Evolutionary conservation across 345 rosid species (phyloP).

Genomic region (Eucalyptus polybractea): DNA sequence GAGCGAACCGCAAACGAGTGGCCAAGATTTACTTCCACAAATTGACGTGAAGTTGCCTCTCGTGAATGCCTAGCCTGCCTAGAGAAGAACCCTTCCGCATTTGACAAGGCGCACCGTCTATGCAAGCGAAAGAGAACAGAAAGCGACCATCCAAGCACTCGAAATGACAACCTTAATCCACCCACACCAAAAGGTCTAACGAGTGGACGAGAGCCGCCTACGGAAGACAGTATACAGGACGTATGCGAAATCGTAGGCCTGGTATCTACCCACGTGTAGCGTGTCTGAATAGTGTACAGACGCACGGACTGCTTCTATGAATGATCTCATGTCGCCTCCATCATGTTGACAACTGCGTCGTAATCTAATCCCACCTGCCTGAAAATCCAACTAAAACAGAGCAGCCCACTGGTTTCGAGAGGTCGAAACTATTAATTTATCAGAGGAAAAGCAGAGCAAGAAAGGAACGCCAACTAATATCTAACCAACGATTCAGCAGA

Average conservation of each 20-base stretch:
- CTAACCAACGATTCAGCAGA: not conserved
- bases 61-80: not conserved
- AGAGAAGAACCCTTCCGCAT: not conserved
- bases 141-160: not conserved
- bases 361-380: not conserved
- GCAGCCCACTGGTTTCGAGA: not conserved
- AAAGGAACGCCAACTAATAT: not conserved
- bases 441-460: not conserved
- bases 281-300: not conserved
- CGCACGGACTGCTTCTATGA: not conserved
- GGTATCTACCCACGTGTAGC: not conserved
- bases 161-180: not conserved
- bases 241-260: not conserved
- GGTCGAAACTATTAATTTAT: not conserved
- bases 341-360: not conserved
- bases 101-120: not conserved
- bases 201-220: not conserved
- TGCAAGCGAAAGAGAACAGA: not conserved
- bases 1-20: not conserved
- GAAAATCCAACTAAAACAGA: not conserved
- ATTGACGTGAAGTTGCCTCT: not conserved
- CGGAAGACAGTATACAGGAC: not conserved
- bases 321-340: not conserved
- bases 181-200: not conserved
- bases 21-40: not conserved